Base-by-base conservation (phyloP, 2,329 filamentous ascomycete genomes). In the Curvularia lunata region DNA sequence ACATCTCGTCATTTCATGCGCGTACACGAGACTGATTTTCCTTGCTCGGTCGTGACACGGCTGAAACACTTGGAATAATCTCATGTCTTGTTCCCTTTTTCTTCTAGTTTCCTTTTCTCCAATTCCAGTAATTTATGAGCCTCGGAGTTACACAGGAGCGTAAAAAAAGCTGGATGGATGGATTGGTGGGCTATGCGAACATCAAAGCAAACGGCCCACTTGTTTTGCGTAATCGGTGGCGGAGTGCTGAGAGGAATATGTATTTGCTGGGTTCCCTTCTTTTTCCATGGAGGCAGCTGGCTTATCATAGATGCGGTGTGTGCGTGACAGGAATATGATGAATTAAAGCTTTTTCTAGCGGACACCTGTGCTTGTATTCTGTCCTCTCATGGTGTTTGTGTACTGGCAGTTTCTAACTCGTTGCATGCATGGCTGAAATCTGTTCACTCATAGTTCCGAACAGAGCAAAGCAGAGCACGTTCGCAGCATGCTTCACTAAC, bases 121-220 rank as follows among this genome's bases (percentile, higher is more conserved):
- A 8, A 18, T 49, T 40, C 34, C 19, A 49, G 16, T 28, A 28
- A 40, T 56, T 48, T 49, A 56, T 52, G 42, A 56, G 54, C 54
- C 54, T 53, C 34, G 54, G 54, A 52, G 54, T 56, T 56, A 52
- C 23, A 30, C n/a, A 32, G 18, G 27, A 19, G 27, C 18, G n/a
- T 47, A 38, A 49, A 56, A 25, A 52, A 48, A 42, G 42, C 48
- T 48, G 49, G 49, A 10, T 41, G 30, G 54, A 30, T 52, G 28
- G 45, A 45, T 30, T 55, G 47, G 48, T 25, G n/a, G 51, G 27
- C 19, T 55, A 38, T 52, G 30, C 53, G 27, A 23, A 37, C 19
- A 46, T 43, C 41, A 43, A 25, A 8, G 41, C 34, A 37, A 27
- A 37, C n/a, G n/a, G 13, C 34, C 34, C 34, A 37, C 34, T 37